These are phyloP conservation scores for Naematelia aurantialba DNA, from an alignment of 768 basidiomycete species.

Conservation along the genomic window DNA sequence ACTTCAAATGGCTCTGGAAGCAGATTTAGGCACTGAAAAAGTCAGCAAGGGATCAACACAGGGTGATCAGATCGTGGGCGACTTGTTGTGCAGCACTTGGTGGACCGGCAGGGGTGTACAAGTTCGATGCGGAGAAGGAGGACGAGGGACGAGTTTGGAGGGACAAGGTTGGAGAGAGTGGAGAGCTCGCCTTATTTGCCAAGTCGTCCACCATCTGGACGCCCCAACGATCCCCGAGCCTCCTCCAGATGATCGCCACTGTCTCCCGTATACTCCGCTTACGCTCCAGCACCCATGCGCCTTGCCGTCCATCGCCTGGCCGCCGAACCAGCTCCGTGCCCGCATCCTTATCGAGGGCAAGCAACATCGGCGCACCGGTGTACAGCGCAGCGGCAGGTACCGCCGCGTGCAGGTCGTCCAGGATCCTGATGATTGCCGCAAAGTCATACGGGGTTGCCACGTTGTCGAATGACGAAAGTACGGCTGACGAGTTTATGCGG, in stretches of 20 bases:
- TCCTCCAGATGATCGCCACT: conserved; percentile 63
- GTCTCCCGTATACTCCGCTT: conserved; percentile 60
- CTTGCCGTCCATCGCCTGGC: conserved; percentile 36
- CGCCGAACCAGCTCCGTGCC: conserved; percentile 47
- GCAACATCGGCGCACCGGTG: conserved; percentile 77
- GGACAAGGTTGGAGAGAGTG: neutral
- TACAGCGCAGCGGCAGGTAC: conserved; percentile 72
- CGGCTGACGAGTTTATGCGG: conserved; percentile 24
- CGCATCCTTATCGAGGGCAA: conserved; percentile 64
- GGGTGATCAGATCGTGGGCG: no score
- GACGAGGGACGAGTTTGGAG: no score
- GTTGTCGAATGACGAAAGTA: conserved; percentile 31
- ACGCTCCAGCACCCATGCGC: conserved; percentile 54
- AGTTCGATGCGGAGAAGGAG: no score
- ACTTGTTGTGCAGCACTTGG: no score
- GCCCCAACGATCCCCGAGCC: conserved; percentile 69
- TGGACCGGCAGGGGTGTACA: no score
- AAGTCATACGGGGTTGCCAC: conserved; percentile 71
- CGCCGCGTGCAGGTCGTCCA: conserved; percentile 65
- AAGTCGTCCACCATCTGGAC: conserved; percentile 55
- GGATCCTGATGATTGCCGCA: conserved; percentile 64
- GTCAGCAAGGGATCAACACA: neutral
- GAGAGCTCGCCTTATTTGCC: conserved; percentile 30
- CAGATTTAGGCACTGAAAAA: conserved; percentile 55
- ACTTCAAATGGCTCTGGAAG: conserved; percentile 53